phyloP scores from a whole-genome alignment of 495 filamentous ascomycete species.

The Aspergillus panamensis region DNA sequence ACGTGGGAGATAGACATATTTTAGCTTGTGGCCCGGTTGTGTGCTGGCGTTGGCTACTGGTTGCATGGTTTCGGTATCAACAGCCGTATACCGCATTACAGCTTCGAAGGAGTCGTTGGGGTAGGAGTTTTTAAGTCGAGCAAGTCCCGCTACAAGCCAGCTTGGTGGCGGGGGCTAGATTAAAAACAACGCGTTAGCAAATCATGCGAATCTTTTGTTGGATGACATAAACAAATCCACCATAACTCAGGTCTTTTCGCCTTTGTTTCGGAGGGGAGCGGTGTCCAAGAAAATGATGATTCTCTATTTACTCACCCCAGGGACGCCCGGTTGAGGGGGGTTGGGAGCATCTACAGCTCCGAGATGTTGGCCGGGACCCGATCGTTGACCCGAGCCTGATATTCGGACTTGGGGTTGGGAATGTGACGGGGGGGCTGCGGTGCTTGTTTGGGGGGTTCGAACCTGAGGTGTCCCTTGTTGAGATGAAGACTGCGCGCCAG shows the following conservation, averaged over 20 bases:
- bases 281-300: slow-evolving; percentile 5
- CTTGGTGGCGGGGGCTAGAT: slow-evolving; percentile 69
- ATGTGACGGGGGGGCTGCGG: slow-evolving; percentile 59
- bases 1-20: slow-evolving; percentile 74
- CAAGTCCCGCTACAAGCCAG: slow-evolving; percentile 71
- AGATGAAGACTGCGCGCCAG: slow-evolving; percentile 40
- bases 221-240: neutral
- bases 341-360: slow-evolving; percentile 62
- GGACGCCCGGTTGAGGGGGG: slow-evolving; percentile 51
- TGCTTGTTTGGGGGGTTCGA: slow-evolving; percentile 50
- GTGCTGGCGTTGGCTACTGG: slow-evolving; percentile 49
- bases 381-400: slow-evolving; percentile 28
- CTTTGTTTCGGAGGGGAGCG: slow-evolving; percentile 10
- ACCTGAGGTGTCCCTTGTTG: slow-evolving; percentile 49
- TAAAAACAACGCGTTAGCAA: slow-evolving; percentile 19
- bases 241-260: neutral
- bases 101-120: slow-evolving; percentile 79
- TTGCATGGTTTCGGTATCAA: slow-evolving; percentile 62
- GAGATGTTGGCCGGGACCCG: slow-evolving; percentile 48
- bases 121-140: slow-evolving; percentile 59
- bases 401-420: slow-evolving; percentile 35
- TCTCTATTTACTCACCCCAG: slow-evolving; percentile 52
- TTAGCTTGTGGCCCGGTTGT: slow-evolving; percentile 48
- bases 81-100: slow-evolving; percentile 78
- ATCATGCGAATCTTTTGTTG: neutral